A percentile compares a stretch with the other conserved stretches of the same genome.
Evolutionary conservation across 2,329 filamentous ascomycete genomes (phyloP).

Genomic region (Delphinella strobiligena): DNA sequence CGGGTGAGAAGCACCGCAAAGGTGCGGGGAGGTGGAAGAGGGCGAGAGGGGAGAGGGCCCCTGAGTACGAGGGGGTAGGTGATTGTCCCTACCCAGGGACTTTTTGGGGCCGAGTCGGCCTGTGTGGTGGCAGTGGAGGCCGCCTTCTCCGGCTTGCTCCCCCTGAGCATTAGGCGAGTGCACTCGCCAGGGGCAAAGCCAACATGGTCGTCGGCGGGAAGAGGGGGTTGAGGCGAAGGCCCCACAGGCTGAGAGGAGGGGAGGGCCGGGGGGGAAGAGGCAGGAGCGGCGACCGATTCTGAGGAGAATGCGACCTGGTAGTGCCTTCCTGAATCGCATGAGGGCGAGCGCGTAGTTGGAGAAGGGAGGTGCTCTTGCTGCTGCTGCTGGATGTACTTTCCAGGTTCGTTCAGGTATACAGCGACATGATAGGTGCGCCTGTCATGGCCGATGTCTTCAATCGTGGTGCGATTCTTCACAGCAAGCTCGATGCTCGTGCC

Average conservation of each 20-base stretch:
- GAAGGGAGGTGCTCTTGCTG: too few species aligned
- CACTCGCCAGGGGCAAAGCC: background rate
- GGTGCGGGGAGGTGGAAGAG: conserved; percentile 34
- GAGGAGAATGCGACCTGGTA: too few species aligned
- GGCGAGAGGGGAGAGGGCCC: conserved; percentile 20
- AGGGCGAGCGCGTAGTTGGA: too few species aligned
- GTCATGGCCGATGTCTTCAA: conserved; percentile 59
- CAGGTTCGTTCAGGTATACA: conserved; percentile 62
- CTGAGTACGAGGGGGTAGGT: conserved; percentile 43
- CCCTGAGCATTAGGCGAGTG: conserved; percentile 7
- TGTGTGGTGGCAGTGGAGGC: conserved; percentile 2
- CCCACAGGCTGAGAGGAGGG: too few species aligned
- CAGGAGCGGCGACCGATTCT: too few species aligned
- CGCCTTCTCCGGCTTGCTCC: background rate
- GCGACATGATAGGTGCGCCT: conserved; percentile 60
- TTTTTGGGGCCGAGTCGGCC: conserved; percentile 7
- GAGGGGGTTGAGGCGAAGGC: too few species aligned
- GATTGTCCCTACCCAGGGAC: conserved; percentile 32
- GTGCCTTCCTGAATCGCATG: too few species aligned
- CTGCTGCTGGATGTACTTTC: conserved; percentile 22
- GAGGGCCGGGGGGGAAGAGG: too few species aligned
- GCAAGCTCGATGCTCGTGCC: conserved; percentile 58
- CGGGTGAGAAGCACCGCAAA: conserved; percentile 71
- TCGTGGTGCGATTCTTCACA: conserved; percentile 65
- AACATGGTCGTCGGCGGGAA: background rate